Base-by-base conservation (phyloP, 228 moss, liverwort and hornwort genomes). In the Sphagnum magellanicum region DNA sequence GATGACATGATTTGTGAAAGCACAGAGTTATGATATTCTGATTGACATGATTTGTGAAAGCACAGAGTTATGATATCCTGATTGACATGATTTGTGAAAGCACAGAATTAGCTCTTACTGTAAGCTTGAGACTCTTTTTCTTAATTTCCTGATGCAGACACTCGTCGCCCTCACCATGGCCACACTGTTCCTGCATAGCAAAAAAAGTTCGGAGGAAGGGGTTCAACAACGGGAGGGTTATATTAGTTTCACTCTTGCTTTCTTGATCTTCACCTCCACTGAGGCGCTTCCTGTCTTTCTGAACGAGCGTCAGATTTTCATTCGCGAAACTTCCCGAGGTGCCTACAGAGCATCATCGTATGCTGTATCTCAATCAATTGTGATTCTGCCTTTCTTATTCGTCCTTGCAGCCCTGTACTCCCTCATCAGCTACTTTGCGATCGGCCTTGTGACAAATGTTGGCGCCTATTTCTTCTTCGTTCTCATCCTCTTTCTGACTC, bases 281-380 rank as follows among this genome's bases (percentile, higher is more conserved):
- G 94, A 91, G 59, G 68, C 86, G 0, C 66, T 94, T 15, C 91
- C 91, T 51, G 76, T 80, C 55, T 80, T 91, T 65, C 78, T 94
- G 8, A 76, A 79, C 0, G 93, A 94, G 79, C 75, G 89, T 0
- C 87, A 84, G 69, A 77, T 94, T 50, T 91, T 91, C 49, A 83
- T 90, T 53, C 78, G 90, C 4, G 94, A 94, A 78, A 86, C 83
- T 0, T 90, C 94, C 0, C 75, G 90, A 8, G 94, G 94, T 58
- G 94, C 91, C 5, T 82, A 90, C 74, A 59, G 94, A 53, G 74
- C 87, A 15, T 91, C 90, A 0, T 77, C 84, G 49, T 90, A 91
- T 8, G 90, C 79, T 5, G 8, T 90, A 4, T 80, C 94, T 10
- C 87, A 87, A 10, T 74, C 91, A 0, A 11, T 84, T 4, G 90